Base-by-base conservation (phyloP, 805 yeast genomes). In the Suhomyces pyralidae region DNA sequence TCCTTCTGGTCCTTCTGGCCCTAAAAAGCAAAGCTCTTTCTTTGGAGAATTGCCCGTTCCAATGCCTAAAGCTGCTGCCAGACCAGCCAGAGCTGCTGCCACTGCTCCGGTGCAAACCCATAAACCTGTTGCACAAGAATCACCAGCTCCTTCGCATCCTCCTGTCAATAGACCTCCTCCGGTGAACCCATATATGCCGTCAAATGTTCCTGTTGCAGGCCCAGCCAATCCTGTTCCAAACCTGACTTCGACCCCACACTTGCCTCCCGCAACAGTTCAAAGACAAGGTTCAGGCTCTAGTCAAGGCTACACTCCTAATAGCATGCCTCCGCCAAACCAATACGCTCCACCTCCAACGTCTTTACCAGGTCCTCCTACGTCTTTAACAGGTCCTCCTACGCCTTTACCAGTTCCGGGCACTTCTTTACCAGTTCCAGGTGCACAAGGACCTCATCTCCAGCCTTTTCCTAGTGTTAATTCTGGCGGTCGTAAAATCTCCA, bases 21-120 rank as follows among this genome's bases (percentile, higher is more conserved):
- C n/a, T 5, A 38, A 38, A 14, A 42, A 20, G 43, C 57, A 54
- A 76, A 79, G 32, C 60, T 67, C 81, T 8, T 82, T 85, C 60
- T 84, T 82, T 61, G 85, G 81, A 50, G 90, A 84, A 51, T 63
- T 82, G 38, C 88, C 88, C 3, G 62, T 69, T 26, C 56, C 64
- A 1, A 58, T 78, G 50, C 71, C 74, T 1, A 62, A 57, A 30
- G 58, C 64, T 7, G 53, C 51, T n/a, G 60, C 63, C 3, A 56
- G 60, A 28, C 63, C 68, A n/a, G 68, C 68, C 1, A 63, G 70
- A 47, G 66, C 72, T 10, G 67, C 74, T 3, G 65, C 69, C 22
- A 7, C 42, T 2, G 64, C 59, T 3, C 51, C 57, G n/a, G 28
- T 61, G 2, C 42, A 38, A 19, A 42, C 50, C 17, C 40, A 48